A percentile compares a stretch with the other conserved stretches of the same genome.
Evolutionary conservation across 1,284 basidiomycete genomes (phyloP).

Genomic region (Erythrobasidium hasegawianum): DNA sequence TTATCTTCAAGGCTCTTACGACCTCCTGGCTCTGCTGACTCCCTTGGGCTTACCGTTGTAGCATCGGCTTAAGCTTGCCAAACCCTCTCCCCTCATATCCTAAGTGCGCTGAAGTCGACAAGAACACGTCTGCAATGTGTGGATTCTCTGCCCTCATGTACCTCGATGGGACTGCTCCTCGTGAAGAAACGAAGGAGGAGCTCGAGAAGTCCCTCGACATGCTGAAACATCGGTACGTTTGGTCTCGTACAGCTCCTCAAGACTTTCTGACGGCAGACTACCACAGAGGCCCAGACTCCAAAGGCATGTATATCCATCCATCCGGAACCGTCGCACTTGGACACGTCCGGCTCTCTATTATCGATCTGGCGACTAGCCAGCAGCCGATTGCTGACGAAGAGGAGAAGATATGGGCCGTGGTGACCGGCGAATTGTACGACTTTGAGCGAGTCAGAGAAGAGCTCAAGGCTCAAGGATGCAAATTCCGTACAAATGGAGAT

Average conservation of each 20-base stretch:
- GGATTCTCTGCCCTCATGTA: conserved; percentile 28
- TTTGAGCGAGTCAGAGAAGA: conserved; percentile 49
- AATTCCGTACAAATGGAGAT: conserved; percentile 51
- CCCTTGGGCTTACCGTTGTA: too few species aligned
- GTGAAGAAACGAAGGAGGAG: conserved; percentile 17
- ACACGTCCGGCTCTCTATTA: conserved; percentile 44
- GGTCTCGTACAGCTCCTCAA: background rate
- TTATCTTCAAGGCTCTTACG: too few species aligned
- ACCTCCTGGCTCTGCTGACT: too few species aligned
- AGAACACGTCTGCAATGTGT: too few species aligned
- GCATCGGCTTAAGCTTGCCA: too few species aligned
- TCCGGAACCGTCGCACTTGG: conserved; percentile 35
- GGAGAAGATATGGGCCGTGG: conserved; percentile 50
- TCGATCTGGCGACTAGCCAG: conserved; percentile 47
- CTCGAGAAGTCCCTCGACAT: conserved; percentile 24
- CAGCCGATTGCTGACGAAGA: conserved; percentile 51
- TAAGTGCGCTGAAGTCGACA: too few species aligned
- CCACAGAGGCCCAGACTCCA: conserved; percentile 19
- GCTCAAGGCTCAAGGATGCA: conserved; percentile 47
- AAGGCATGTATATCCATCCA: conserved; percentile 21
- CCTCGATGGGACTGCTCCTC: conserved; percentile 11
- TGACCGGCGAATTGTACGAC: conserved; percentile 53
- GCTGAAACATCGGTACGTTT: conserved; percentile 8
- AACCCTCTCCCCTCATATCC: too few species aligned
- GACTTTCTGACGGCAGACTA: background rate